phyloP scores from a whole-genome alignment of 768 basidiomycete species.

The Termitomyces sp. region DNA sequence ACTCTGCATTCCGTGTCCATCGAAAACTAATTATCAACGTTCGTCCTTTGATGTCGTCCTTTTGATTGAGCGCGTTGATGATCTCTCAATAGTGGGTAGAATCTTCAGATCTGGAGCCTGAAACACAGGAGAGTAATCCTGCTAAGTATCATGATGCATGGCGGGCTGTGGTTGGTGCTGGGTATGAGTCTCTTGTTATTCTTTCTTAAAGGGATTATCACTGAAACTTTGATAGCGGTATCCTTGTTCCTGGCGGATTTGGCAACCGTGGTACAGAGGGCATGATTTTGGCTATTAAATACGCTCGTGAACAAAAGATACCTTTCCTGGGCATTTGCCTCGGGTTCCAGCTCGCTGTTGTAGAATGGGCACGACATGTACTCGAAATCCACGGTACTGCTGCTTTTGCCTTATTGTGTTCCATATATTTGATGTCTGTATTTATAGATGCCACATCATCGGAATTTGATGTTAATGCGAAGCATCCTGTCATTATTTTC shows the following conservation, averaged over 20 bases:
- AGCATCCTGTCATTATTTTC: slow-evolving; percentile 82
- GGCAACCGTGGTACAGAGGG: slow-evolving; percentile 92
- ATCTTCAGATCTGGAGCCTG: slow-evolving; percentile 83
- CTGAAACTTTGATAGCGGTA: slow-evolving; percentile 52
- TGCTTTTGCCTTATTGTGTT: neutral
- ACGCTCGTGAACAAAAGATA: slow-evolving; percentile 90
- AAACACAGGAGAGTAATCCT: slow-evolving; percentile 72
- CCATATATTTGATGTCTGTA: slow-evolving; percentile 3
- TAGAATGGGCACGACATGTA: slow-evolving; percentile 91
- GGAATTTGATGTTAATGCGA: slow-evolving; percentile 63
- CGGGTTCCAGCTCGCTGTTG: slow-evolving; percentile 94
- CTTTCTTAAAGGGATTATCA: neutral
- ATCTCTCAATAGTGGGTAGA: slow-evolving; percentile 77
- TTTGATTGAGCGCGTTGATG: neutral
- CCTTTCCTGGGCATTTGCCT: slow-evolving; percentile 97
- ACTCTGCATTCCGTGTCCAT: slow-evolving; percentile 90
- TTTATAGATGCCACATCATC: slow-evolving; percentile 72
- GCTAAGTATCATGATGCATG: slow-evolving; percentile 94
- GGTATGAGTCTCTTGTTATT: slow-evolving; percentile 40
- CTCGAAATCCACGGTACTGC: slow-evolving; percentile 56
- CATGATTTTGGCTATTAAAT: slow-evolving; percentile 97
- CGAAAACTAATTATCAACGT: slow-evolving; percentile 80
- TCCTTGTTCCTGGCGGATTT: slow-evolving; percentile 97
- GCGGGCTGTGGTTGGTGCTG: slow-evolving; percentile 85
- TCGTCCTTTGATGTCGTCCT: slow-evolving; percentile 16